Evolutionary conservation across 768 basidiomycete genomes (phyloP), one percentile per base, ranked within the genome.

Genomic region (Pleurotus citrinopileatus): DNA sequence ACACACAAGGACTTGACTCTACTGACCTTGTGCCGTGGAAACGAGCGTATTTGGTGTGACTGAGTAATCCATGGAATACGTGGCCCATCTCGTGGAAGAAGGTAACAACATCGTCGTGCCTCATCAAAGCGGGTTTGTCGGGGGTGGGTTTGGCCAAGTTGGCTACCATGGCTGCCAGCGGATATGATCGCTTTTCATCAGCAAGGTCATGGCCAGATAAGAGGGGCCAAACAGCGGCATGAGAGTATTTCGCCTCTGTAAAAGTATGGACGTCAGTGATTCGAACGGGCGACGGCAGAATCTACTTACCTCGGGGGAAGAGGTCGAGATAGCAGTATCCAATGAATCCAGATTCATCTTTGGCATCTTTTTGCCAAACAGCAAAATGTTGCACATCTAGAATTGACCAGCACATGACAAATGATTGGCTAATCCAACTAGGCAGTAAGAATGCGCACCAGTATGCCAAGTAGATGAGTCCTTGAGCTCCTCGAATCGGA

Each of bases 21-120:
- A 54, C 65, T 15, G 36, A 81, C 81, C 75, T 80, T 27, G 89
- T 92, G 17, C 92, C 91, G 59, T 94, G 91, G 81, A 94, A 94
- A 12, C 86, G 73, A 19, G 83, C 70, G 64, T 83, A 93, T 56
- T 77, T 80, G 27, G 90, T 91, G 55, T 71, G 75, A 60, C 84
- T 86, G 45, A 91, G 69, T 42, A 95, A 67, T 8, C 80, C 82
- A 59, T 86, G 84, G 74, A 86, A 86, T 3, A 83, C 82, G 56
- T 86, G 84, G 0, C 86, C 90, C 87, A 91, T 89, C 69, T 93
- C 92, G 60, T 94, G 92, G 81, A 94, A 92, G 72, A 94, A 91
- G 0, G 91, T 94, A 9, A 91, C 90, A 1, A 91, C 91, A 54
- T 92, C 89, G 60, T 87, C 84, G 57, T 93, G 90, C n/a, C 81